These are phyloP conservation scores for Eucalyptus dawsonii DNA, from an alignment of 345 rosid genomes.

Conservation along the genomic window DNA sequence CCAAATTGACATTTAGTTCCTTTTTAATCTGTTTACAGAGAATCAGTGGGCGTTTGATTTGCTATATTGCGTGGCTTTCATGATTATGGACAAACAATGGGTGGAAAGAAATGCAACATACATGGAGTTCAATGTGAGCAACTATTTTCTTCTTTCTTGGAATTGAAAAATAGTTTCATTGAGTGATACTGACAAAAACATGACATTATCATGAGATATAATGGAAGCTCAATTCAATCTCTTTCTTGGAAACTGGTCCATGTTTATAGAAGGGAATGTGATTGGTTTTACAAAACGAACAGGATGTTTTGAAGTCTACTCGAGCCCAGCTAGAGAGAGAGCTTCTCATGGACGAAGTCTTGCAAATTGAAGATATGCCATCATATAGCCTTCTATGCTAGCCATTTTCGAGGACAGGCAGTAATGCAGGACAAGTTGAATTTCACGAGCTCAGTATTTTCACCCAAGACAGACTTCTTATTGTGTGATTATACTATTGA, in stretches of 20 bases:
- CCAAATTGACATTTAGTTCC: not conserved
- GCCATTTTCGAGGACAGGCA: not conserved
- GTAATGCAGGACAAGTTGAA: not conserved
- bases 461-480: not conserved
- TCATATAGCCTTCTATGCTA: conserved; percentile 65
- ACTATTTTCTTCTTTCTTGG: not conserved
- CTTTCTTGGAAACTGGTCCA: not conserved
- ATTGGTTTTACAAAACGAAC: not conserved
- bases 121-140: conserved; percentile 92
- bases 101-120: conserved; percentile 77
- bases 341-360: conserved; percentile 72
- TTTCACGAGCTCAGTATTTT: not conserved
- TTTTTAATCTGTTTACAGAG: conserved; percentile 20
- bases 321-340: conserved; percentile 70
- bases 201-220: not conserved
- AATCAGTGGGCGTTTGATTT: conserved; percentile 92
- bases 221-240: not conserved
- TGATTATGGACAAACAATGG: conserved; percentile 95
- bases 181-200: not conserved
- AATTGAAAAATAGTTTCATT: not conserved
- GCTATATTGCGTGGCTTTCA: conserved; percentile 83
- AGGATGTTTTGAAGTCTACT: conserved; percentile 81
- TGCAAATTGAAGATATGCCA: conserved; percentile 82
- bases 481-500: not conserved
- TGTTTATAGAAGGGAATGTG: not conserved